Evolutionary conservation across 805 yeast genomes (phyloP).

Genomic region (Suhomyces vadensis): DNA sequence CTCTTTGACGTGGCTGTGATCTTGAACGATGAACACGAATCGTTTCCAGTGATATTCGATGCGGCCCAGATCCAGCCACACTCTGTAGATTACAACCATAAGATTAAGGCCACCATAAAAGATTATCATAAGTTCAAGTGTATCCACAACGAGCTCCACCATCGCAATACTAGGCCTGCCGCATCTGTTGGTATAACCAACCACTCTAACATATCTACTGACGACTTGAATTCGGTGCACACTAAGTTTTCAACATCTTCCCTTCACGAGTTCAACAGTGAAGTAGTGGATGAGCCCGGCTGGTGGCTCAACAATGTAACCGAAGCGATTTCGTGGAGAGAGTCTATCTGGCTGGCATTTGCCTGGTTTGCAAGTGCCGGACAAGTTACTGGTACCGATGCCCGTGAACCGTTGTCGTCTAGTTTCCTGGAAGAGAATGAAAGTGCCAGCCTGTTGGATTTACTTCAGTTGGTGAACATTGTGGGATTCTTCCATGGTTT

Average conservation of each 20-base stretch:
- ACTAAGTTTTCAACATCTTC: slow-evolving; percentile 26
- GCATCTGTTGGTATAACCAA: slow-evolving; percentile 12
- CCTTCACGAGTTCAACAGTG: slow-evolving; percentile 3
- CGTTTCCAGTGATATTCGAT: slow-evolving; percentile 16
- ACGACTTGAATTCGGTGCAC: slow-evolving; percentile 31
- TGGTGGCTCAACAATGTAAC: slow-evolving; percentile 48
- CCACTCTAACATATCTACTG: slow-evolving; percentile 20
- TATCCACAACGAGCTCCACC: slow-evolving; percentile 25
- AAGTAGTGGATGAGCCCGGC: slow-evolving; percentile 27
- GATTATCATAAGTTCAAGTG: slow-evolving; percentile 40
- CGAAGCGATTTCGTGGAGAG: slow-evolving; percentile 55
- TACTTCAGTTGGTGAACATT: slow-evolving; percentile 26
- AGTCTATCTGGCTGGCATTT: slow-evolving; percentile 65
- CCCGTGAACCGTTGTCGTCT: not conserved
- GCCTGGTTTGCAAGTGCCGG: slow-evolving; percentile 92
- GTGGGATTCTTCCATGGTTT: slow-evolving; percentile 42
- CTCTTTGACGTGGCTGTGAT: slow-evolving; percentile 50
- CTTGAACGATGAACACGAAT: slow-evolving; percentile 16
- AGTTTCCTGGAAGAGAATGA: slow-evolving; percentile 12
- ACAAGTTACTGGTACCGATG: slow-evolving; percentile 32
- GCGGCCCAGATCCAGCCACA: slow-evolving; percentile 6
- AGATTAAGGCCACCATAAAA: slow-evolving; percentile 32
- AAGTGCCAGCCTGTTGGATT: slow-evolving; percentile 22
- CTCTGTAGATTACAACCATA: slow-evolving; percentile 11
- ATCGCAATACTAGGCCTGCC: not conserved